A percentile compares a stretch with the other conserved stretches of the same genome.
These are phyloP conservation scores for Rhizophagus prolifer DNA, from an alignment of 192 early-diverging fungal genomes.

Conservation along the genomic window DNA sequence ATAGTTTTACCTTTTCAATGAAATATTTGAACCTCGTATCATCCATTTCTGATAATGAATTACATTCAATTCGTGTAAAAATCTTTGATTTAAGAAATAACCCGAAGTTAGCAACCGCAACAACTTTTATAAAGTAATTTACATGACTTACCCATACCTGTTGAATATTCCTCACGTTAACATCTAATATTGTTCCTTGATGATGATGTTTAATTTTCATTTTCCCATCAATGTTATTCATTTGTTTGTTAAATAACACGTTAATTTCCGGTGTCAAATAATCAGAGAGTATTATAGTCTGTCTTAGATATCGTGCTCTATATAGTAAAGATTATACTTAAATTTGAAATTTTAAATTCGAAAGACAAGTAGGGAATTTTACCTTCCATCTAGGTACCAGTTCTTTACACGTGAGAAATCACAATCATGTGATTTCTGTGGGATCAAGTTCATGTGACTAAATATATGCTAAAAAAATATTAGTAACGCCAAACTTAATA, in stretches of 20 bases:
- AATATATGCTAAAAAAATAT: conserved; percentile 64
- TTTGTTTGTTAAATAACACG: conserved; percentile 73
- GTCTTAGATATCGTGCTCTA: conserved; percentile 80
- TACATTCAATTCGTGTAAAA: conserved; percentile 72
- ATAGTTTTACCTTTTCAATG: conserved; percentile 54
- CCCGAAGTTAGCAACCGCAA: conserved; percentile 16
- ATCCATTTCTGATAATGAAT: conserved; percentile 58
- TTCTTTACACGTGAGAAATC: conserved; percentile 91
- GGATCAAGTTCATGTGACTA: conserved; percentile 81
- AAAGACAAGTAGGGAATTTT: not conserved
- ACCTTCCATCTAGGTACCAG: conserved; percentile 84
- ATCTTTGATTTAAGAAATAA: conserved; percentile 73
- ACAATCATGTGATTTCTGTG: conserved; percentile 89
- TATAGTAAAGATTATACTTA: not conserved
- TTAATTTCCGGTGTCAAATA: conserved; percentile 91
- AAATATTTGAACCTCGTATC: conserved; percentile 89
- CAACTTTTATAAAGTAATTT: not conserved
- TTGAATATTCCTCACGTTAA: not conserved
- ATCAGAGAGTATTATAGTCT: conserved; percentile 82
- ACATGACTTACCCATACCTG: not conserved
- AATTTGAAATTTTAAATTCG: not conserved
- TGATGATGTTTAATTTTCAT: conserved; percentile 63
- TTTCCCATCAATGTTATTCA: conserved; percentile 66
- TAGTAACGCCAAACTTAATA: conserved; percentile 5
- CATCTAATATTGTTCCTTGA: conserved; percentile 70